Evolutionary conservation across 148 eudicot species (phyloP), one percentile per base, ranked within the genome.

Genomic region (Chenopodium album): DNA sequence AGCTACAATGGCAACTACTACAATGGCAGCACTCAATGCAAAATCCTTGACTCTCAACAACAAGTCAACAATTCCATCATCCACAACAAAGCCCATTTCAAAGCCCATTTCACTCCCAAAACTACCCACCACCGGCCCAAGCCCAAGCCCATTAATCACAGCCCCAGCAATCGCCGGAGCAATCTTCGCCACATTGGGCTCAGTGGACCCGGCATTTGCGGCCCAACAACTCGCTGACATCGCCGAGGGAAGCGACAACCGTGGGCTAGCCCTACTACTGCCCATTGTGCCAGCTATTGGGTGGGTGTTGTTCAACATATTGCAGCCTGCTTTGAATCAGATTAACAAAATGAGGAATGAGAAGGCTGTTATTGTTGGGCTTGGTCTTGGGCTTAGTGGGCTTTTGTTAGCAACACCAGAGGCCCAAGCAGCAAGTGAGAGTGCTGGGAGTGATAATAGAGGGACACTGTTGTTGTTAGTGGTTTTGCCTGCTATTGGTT

Each of bases 301-400:
- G 22, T 95, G 98, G 98, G 98, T 93, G 23, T 87, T 93, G 1
- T 95, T 67, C 84, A 95, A 95, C 90, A 95, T 93, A 31, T 82
- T 93, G 0, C 98, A 92, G 68, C 98, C 98, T 1, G 92, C 98
- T 0, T 86, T 95, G 13, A 93, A 95, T 87, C 98, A 93, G 85
- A 56, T 95, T 32, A 88, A 93, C 88, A 83, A 69, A 32, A 93
- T 95, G 98, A 87, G 88, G 82, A 89, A 83, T 84, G 81, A 82
- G 26, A 89, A 87, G 77, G 97, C 89, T 2, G 80, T 91, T 20
- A 62, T 90, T 2, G 66, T 91, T 41, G 98, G 99, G 77, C 88
- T 94, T 62, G 97, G 98, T 54, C 88, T 94, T 2, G 95, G 98
- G 54, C 82, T 91, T 50, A 88, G 22, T 66, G 89, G 92, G 62